Base-by-base conservation (phyloP, 1,284 basidiomycete species). In the Vanrija pseudolonga region DNA sequence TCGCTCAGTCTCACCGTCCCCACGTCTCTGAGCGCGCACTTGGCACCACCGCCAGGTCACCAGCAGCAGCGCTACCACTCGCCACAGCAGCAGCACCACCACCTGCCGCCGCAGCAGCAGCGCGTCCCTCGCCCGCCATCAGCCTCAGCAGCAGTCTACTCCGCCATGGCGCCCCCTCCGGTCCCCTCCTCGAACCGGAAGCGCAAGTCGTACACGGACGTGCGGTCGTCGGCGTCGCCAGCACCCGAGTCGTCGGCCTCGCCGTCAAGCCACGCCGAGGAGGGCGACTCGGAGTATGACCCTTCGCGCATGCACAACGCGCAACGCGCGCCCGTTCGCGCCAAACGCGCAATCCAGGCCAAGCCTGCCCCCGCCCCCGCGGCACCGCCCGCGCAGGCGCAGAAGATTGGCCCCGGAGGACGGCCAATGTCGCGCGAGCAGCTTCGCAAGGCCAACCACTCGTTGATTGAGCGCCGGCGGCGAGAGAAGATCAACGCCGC, bases 401-500 rank as follows among this genome's bases (percentile, higher is more conserved):
- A 32, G n/a, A 53, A 57, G 39, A 22, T 47, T 12, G 55, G 52
- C 2, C 55, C 55, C 9, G 54, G 57, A 9, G 64, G 67, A 2
- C 50, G 60, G 5, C 53, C 55, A 3, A 56, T 69, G 61, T 71
- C 69, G 11, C 59, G 73, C 40, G 75, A 76, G 47, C 62, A 63
- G 32, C 52, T 76, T 20, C 54, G 75, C 17, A 76, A 76, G 53
- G 73, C 72, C 19, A 76, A 76, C 57, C 75, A 76, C 56, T 68
- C 65, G 23, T 52, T 74, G 55, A 76, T 76, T 20, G 75, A 76
- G 62, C 57, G 72, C 11, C 56, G 75, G 17, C 51, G 75, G 37
- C 66, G 75, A 53, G 75, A 76, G 55, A 76, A 76, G 68, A 76
- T 76, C 50, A 76, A 76, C 53, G 57, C 63, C 17, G 75, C 75